phyloP scores from a whole-genome alignment of 2,329 filamentous ascomycete species.

The Ascochyta fabae region DNA sequence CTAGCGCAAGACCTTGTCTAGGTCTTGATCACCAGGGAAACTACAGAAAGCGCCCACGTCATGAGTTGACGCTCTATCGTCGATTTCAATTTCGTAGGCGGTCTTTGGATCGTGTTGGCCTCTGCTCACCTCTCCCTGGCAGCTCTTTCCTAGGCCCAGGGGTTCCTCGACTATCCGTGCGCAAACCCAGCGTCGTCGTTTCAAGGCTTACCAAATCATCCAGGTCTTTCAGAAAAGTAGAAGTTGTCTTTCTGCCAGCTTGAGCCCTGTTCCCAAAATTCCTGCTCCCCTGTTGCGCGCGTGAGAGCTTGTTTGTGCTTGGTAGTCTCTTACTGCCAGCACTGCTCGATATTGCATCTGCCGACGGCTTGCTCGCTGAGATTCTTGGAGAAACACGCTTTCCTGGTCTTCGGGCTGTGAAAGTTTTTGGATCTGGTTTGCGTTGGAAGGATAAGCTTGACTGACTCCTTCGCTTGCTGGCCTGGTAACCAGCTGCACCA shows the following conservation, averaged over 20 bases:
- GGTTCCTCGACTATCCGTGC: not conserved
- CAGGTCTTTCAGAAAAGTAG: constrained; percentile 36
- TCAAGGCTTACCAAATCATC: constrained; percentile 33
- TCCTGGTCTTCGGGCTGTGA: not conserved
- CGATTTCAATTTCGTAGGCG: not conserved
- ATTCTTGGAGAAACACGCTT: not conserved
- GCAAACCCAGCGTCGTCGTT: not conserved
- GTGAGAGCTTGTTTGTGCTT: not conserved
- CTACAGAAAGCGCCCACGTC: no score
- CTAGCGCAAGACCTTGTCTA: no score
- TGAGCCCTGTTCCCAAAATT: not conserved
- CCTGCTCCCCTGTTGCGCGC: not conserved
- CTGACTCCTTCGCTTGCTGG: not conserved
- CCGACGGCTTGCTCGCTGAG: not conserved
- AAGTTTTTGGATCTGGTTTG: not conserved
- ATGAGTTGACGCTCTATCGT: no score
- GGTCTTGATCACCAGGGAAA: no score
- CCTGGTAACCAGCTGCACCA: not conserved
- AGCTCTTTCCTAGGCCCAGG: not conserved
- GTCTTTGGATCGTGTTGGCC: not conserved
- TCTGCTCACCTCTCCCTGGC: not conserved
- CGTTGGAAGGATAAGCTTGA: not conserved
- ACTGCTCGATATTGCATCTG: not conserved
- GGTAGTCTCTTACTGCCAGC: not conserved
- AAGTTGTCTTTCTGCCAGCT: constrained; percentile 30